phyloP scores from a whole-genome alignment of 805 yeast genomes.

The Ogataea wickerhamii region DNA sequence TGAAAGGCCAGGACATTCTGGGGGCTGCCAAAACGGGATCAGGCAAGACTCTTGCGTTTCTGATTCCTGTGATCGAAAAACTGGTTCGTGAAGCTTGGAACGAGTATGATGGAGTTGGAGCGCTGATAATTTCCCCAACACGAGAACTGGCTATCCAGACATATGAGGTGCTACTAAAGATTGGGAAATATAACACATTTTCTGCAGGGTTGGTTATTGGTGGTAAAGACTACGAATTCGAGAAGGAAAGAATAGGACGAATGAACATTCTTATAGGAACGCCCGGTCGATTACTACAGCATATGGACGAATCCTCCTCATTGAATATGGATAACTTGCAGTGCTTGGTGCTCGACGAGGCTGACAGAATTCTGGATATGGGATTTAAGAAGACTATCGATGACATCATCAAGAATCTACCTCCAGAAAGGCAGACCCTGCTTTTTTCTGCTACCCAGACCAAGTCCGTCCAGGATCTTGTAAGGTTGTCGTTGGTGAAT shows the following conservation, averaged over 20 bases:
- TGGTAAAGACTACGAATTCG: slow-evolving; percentile 83
- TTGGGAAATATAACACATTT: slow-evolving; percentile 70
- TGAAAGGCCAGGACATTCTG: slow-evolving; percentile 74
- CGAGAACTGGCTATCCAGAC: slow-evolving; percentile 89
- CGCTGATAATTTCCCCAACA: slow-evolving; percentile 85
- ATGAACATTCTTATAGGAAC: slow-evolving; percentile 87
- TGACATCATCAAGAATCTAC: slow-evolving; percentile 71
- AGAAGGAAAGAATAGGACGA: slow-evolving; percentile 71
- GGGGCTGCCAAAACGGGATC: slow-evolving; percentile 91
- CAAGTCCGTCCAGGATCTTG: slow-evolving; percentile 75
- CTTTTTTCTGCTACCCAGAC: slow-evolving; percentile 89
- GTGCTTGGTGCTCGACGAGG: slow-evolving; percentile 82
- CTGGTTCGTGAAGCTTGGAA: slow-evolving; percentile 70
- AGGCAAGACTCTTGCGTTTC: slow-evolving; percentile 85
- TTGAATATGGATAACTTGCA: slow-evolving; percentile 73
- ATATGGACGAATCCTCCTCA: slow-evolving; percentile 84
- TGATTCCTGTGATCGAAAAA: slow-evolving; percentile 75
- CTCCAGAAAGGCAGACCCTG: slow-evolving; percentile 77
- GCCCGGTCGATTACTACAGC: slow-evolving; percentile 88
- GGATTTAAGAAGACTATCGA: slow-evolving; percentile 84
- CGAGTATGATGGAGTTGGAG: slow-evolving; percentile 84
- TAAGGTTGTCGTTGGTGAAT: slow-evolving; percentile 65
- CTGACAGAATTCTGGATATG: slow-evolving; percentile 90
- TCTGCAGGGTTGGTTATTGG: slow-evolving; percentile 93
- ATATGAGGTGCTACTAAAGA: slow-evolving; percentile 78